A percentile compares a stretch with the other conserved stretches of the same genome.
Conservation (phyloP, 2,329 filamentous ascomycete species). For the Coniochaeta sp. region DNA sequence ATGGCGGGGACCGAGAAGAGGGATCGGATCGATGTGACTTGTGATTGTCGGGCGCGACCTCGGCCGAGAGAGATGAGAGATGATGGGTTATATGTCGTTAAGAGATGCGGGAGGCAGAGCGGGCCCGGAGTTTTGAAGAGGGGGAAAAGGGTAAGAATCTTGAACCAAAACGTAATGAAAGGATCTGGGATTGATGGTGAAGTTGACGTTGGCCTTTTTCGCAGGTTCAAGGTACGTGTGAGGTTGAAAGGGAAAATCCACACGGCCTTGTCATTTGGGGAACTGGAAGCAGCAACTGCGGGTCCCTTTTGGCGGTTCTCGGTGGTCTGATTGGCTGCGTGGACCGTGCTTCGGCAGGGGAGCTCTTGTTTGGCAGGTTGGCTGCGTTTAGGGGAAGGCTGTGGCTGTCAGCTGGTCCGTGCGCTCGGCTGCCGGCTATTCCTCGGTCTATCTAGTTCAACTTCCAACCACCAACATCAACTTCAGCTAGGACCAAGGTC, state of each 20-base stretch:
- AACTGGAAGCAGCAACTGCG: background rate
- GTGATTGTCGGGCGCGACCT: background rate
- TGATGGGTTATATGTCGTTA: background rate
- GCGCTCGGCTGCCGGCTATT: background rate
- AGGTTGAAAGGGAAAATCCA: constrained; percentile 4
- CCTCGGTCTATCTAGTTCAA: background rate
- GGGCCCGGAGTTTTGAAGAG: background rate
- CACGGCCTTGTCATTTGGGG: constrained; percentile 1
- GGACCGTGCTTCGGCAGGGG: background rate
- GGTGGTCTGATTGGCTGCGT: background rate
- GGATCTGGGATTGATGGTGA: background rate
- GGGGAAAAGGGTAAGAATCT: background rate
- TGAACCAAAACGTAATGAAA: background rate
- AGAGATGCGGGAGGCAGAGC: background rate
- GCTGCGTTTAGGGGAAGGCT: background rate
- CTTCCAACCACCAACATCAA: no score
- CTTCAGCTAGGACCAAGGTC: no score
- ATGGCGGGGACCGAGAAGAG: background rate
- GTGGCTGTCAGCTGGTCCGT: background rate
- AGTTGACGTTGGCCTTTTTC: constrained; percentile 2
- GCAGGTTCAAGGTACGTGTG: constrained; percentile 3
- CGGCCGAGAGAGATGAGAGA: background rate
- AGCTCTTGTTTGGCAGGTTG: background rate
- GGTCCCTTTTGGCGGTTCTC: background rate
- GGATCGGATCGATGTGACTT: background rate